These are phyloP conservation scores for Verticillium albo-atrum DNA, from an alignment of 2,329 filamentous ascomycete species.

Conservation along the genomic window DNA sequence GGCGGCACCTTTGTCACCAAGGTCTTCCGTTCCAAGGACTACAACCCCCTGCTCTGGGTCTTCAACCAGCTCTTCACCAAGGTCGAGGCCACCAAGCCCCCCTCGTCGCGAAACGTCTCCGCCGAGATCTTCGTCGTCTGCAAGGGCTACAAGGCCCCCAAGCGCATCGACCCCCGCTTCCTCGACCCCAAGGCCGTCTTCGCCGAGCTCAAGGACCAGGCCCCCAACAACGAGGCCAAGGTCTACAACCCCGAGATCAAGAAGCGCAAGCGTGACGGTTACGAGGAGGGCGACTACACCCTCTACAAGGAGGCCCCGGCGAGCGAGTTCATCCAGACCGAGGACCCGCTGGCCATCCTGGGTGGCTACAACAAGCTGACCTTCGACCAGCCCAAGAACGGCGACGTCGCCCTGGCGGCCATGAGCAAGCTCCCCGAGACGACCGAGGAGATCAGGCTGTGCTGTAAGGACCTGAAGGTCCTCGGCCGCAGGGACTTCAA, in stretches of 20 bases:
- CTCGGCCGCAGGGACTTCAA: constrained; percentile 94
- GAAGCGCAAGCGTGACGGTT: constrained; percentile 96
- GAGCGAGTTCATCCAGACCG: constrained; percentile 90
- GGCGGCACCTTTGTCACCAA: constrained; percentile 96
- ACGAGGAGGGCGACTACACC: constrained; percentile 91
- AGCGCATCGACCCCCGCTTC: constrained; percentile 87
- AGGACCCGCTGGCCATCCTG: constrained; percentile 88
- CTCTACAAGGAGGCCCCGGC: constrained; percentile 87
- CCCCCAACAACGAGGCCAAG: constrained; percentile 93
- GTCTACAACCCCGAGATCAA: constrained; percentile 97
- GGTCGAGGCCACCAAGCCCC: constrained; percentile 96
- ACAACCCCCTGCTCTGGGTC: constrained; percentile 93
- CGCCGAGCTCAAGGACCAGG: constrained; percentile 79
- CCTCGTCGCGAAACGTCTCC: constrained; percentile 90
- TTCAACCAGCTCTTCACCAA: constrained; percentile 95
- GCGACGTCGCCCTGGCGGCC: constrained; percentile 81
- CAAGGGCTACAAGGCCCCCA: constrained; percentile 90
- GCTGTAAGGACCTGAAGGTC: constrained; percentile 81
- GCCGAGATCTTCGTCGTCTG: constrained; percentile 99
- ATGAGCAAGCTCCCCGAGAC: constrained; percentile 84
- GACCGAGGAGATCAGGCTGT: constrained; percentile 72
- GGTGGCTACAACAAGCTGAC: constrained; percentile 79
- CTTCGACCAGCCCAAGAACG: constrained; percentile 75
- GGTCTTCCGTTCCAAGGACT: constrained; percentile 95
- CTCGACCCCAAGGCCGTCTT: constrained; percentile 88